Evolutionary conservation across 2,329 filamentous ascomycete species (phyloP).

Genomic region (Cytospora leucostoma): DNA sequence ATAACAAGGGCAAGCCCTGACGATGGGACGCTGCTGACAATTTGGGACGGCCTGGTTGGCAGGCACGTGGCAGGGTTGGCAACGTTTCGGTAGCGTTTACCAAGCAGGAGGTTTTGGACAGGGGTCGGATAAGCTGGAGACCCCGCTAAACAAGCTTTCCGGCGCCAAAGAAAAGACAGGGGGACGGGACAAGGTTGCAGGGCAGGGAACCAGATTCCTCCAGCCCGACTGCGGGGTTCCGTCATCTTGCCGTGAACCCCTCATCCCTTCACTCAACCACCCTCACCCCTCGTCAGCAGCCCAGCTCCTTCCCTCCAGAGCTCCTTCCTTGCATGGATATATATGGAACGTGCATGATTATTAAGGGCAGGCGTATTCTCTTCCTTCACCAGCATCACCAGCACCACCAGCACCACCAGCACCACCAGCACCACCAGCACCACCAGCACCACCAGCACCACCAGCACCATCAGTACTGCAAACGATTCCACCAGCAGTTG

Average conservation of each 20-base stretch:
- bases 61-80: not conserved
- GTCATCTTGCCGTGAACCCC: not conserved
- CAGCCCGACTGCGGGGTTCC: not conserved
- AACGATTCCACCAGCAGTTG: too few species aligned
- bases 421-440: not conserved
- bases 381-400: not conserved
- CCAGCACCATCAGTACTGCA: too few species aligned
- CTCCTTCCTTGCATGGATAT: too few species aligned
- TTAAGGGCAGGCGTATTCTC: not conserved
- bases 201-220: not conserved
- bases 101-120: not conserved
- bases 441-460: not conserved
- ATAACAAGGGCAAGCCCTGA: not conserved
- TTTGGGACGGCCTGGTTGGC: constrained; percentile 22
- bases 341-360: not conserved
- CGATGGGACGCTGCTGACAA: constrained; percentile 21
- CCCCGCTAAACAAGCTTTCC: constrained; percentile 23
- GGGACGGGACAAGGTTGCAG: not conserved
- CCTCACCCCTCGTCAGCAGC: not conserved
- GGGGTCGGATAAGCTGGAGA: not conserved
- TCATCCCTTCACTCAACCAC: not conserved
- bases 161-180: not conserved
- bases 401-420: not conserved
- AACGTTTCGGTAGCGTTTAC: too few species aligned
- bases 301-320: not conserved